Percentiles rank a stretch among this genome's conserved stretches.
These are phyloP conservation scores for Elsinoe ampelina DNA, from an alignment of 2,329 filamentous ascomycete genomes.

Conservation along the genomic window DNA sequence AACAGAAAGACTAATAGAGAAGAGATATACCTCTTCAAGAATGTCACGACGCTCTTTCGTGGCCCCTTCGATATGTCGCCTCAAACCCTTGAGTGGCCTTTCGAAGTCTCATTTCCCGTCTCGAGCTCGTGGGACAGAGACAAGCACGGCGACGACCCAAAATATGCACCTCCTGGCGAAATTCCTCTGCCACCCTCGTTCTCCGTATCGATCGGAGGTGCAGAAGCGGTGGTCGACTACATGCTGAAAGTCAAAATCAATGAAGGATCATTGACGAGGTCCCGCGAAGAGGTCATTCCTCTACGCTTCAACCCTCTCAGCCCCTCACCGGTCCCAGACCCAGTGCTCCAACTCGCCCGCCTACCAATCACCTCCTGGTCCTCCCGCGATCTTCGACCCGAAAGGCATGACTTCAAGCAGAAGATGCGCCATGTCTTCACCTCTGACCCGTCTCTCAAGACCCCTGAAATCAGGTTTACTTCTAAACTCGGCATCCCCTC, in stretches of 20 bases:
- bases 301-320: neutral
- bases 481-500: neutral
- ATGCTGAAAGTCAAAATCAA: constrained; percentile 10
- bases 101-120: constrained; percentile 5
- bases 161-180: neutral
- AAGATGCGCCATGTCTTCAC: constrained; percentile 12
- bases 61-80: constrained; percentile 1
- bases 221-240: neutral
- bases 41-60: neutral
- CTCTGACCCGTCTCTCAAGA: constrained; percentile 5
- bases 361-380: neutral
- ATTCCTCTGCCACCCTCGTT: constrained; percentile 1
- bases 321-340: neutral
- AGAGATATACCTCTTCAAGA: constrained; percentile 8
- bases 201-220: neutral
- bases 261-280: neutral
- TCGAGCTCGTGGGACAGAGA: neutral
- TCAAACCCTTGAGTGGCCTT: constrained; percentile 8
- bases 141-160: neutral
- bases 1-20: constrained; percentile 2
- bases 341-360: neutral
- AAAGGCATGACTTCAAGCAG: constrained; percentile 3
- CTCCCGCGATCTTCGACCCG: neutral
- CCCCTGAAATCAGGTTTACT: neutral
- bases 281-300: neutral